phyloP scores from a whole-genome alignment of 352 stramenopile genomes.

The Globisporangium acanthophoron region DNA sequence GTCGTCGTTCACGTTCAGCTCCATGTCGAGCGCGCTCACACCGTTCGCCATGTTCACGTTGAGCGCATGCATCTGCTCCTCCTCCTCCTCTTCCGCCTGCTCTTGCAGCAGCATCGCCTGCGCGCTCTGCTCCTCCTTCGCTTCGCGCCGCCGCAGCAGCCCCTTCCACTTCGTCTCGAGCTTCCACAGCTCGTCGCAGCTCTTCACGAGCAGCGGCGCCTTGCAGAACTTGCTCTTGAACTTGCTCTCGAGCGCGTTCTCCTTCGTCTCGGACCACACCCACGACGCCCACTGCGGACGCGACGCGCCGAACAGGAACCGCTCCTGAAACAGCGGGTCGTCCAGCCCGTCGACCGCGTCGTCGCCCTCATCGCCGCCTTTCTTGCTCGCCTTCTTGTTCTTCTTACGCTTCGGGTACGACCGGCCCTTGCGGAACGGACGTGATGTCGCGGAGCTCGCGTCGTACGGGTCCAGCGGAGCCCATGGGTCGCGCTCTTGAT shows the following conservation, averaged over 20 bases:
- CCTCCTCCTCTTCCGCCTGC: constrained; percentile 59
- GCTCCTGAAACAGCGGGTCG: constrained; percentile 56
- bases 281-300: constrained; percentile 63
- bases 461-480: constrained; percentile 71
- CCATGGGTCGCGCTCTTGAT: constrained; percentile 59
- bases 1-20: constrained; percentile 21
- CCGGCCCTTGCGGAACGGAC: constrained; percentile 69
- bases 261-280: constrained; percentile 58
- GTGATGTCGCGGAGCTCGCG: constrained; percentile 48
- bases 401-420: constrained; percentile 57
- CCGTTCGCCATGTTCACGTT: constrained; percentile 23
- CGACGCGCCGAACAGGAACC: constrained; percentile 47
- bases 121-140: constrained; percentile 49
- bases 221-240: constrained; percentile 65
- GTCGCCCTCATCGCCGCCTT: constrained; percentile 22
- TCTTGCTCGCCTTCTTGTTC: constrained; percentile 33
- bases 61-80: constrained; percentile 49
- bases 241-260: constrained; percentile 46
- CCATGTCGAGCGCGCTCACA: constrained; percentile 20
- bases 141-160: constrained; percentile 39
- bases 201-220: constrained; percentile 41
- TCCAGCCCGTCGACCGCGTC: constrained; percentile 47
- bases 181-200: constrained; percentile 48
- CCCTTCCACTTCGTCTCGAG: constrained; percentile 65
- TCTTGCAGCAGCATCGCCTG: constrained; percentile 66